Conservation (phyloP, 2,329 filamentous ascomycete species). For the Neonectria coccinea region DNA sequence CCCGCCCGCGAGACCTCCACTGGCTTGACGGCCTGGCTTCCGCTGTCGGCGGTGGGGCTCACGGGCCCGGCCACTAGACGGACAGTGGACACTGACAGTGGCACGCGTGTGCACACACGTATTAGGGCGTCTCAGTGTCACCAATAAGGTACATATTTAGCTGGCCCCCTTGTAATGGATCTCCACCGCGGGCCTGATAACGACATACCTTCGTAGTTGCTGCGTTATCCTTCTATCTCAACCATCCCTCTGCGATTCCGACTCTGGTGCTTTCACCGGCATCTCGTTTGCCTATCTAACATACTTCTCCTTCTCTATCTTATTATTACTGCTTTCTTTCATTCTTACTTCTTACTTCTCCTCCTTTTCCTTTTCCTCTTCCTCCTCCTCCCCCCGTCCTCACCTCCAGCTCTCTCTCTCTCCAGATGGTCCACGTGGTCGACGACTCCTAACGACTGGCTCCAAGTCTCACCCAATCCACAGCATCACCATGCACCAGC, state of each 20-base stretch:
- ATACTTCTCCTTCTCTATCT: slow-evolving; percentile 2
- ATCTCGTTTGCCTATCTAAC: slow-evolving; percentile 5
- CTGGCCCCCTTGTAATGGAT: neutral
- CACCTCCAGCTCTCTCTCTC: neutral
- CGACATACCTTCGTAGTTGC: slow-evolving; percentile 6
- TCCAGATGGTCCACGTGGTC: slow-evolving; percentile 12
- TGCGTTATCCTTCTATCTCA: neutral
- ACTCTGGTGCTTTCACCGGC: neutral
- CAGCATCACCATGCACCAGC: slow-evolving; percentile 42
- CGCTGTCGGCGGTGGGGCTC: slow-evolving; percentile 29
- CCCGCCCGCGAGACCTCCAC: slow-evolving; percentile 27
- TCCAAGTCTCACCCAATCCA: neutral
- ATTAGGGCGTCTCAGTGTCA: slow-evolving; percentile 11
- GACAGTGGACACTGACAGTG: neutral
- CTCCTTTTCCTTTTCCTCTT: neutral
- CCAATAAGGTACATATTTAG: neutral
- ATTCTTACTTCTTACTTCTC: neutral
- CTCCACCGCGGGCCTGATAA: slow-evolving; percentile 16
- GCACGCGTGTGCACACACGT: slow-evolving; percentile 25
- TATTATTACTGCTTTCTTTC: neutral
- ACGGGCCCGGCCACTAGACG: neutral
- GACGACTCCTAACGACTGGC: neutral
- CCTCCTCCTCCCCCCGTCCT: neutral
- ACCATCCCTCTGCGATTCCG: neutral
- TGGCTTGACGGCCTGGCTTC: slow-evolving; percentile 24